A percentile compares a stretch with the other conserved stretches of the same genome.
These are phyloP conservation scores for Monosiga brevicollis DNA, from an alignment of 78 protist species.

Conservation along the genomic window DNA sequence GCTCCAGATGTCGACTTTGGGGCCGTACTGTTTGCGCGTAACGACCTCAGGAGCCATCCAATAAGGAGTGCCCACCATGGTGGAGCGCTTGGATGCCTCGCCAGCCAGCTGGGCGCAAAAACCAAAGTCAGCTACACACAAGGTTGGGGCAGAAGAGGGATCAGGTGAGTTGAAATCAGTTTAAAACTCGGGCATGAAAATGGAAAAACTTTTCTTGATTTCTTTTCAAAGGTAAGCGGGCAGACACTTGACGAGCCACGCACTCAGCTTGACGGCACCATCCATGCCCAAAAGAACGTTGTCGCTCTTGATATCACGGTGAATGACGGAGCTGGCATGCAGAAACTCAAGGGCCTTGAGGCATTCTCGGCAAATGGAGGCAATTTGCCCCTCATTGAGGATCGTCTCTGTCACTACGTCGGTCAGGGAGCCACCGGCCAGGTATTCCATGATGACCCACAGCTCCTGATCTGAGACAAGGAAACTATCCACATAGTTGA, in stretches of 20 bases:
- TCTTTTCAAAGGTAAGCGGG: too few relatives aligned
- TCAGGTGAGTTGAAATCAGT: background rate
- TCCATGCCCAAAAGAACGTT: slow-evolving; percentile 32
- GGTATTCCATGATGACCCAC: slow-evolving; percentile 81
- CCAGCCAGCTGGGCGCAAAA: slow-evolving; percentile 54
- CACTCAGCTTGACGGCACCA: slow-evolving; percentile 55
- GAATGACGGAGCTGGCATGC: slow-evolving; percentile 32
- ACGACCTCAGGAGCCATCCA: slow-evolving; percentile 81
- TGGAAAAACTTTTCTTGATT: background rate
- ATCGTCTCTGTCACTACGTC: slow-evolving; percentile 41
- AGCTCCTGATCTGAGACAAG: slow-evolving; percentile 37
- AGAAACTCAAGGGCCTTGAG: slow-evolving; percentile 28
- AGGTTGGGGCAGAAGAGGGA: background rate
- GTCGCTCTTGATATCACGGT: slow-evolving; percentile 64
- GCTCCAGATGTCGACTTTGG: slow-evolving; percentile 78
- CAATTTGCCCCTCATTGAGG: slow-evolving; percentile 45
- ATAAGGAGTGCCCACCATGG: slow-evolving; percentile 61
- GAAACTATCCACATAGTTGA: slow-evolving; percentile 59
- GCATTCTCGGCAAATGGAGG: slow-evolving; percentile 29
- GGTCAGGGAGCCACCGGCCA: slow-evolving; percentile 75
- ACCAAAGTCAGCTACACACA: slow-evolving; percentile 62
- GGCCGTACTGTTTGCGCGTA: slow-evolving; percentile 64
- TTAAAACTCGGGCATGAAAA: too few relatives aligned
- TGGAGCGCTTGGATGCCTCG: slow-evolving; percentile 28
- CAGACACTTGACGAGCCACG: background rate